Evolutionary conservation across 2,329 filamentous ascomycete genomes (phyloP), one percentile per base, ranked within the genome.

Genomic region (Talaromyces amestolkiae): DNA sequence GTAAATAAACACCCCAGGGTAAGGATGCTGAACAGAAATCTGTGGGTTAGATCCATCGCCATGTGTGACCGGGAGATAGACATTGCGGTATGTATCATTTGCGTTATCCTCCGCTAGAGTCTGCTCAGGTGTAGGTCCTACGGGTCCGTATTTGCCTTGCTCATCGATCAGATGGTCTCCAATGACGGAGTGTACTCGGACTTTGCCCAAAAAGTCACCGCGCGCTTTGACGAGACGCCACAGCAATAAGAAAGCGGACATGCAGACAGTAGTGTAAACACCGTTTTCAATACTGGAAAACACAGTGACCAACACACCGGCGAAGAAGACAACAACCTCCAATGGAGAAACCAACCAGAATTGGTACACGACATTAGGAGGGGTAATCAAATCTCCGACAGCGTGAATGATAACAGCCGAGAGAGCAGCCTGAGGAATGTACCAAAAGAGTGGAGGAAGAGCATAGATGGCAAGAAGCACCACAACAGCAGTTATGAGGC

Each of bases 1-100:
- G 81, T 96, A 98, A 73, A 98, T 96, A 79, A 98, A 96, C 70
- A 99, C 86, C 61, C 95, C 95, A 0, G 94, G 94, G 72, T 95
- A 92, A 0, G 95, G 93, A 63, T 87, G 87, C 68, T 91, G 84
- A n/a, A 96, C 83, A 11, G 90, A 85, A 56, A 98, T 84, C 31
- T 89, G 84, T 0, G 94, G 94, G 76, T 98, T 98, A 1, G 92
- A 93, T 35, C 94, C 94, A 75, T 98, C 94, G n/a, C 84, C 83
- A 75, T 96, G 92, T 71, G 91, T 88, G 66, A 97, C 83, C 0
- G 95, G 95, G 22, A 98, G 79, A 83, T 95, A 99, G 35, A 97
- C 86, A 69, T 92, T 93, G 53, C 94, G 88, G 7, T 84, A 82
- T 0, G 85, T 80, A 31, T 81, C 81, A 58, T 85, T 82, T 10